Percentiles rank a stretch among this genome's conserved stretches.
Evolutionary conservation across 2,329 filamentous ascomycete species (phyloP).

Genomic region (Penicillium oxalicum): DNA sequence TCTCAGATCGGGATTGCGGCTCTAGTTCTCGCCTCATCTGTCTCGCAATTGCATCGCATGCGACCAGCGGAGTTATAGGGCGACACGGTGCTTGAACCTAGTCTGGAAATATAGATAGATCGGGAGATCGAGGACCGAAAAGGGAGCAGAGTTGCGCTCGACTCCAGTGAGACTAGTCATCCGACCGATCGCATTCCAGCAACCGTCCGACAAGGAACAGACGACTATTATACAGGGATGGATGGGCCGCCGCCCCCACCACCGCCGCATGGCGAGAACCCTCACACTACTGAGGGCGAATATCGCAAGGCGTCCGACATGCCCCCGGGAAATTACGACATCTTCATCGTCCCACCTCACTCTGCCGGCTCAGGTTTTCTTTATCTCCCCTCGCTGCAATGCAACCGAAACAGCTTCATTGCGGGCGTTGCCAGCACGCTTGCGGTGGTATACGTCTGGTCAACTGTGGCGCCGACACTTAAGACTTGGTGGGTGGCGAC

Average conservation of each 20-base stretch:
- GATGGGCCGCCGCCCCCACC: conserved; percentile 62
- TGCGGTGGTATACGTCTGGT: conserved; percentile 64
- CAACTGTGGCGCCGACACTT: conserved; percentile 66
- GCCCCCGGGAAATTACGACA: conserved; percentile 88
- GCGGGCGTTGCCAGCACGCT: conserved; percentile 77
- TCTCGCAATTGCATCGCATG: too few relatives aligned
- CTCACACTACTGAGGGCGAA: conserved; percentile 56
- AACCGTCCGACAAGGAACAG: background rate
- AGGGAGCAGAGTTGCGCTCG: background rate
- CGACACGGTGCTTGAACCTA: too few relatives aligned
- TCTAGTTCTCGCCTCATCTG: too few relatives aligned
- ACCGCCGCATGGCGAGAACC: conserved; percentile 76
- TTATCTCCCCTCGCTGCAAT: conserved; percentile 83
- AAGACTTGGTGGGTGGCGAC: conserved; percentile 67
- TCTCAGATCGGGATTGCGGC: background rate
- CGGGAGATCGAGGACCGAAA: background rate
- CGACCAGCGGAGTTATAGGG: too few relatives aligned
- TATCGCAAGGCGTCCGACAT: conserved; percentile 52
- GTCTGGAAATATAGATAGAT: background rate
- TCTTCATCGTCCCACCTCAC: conserved; percentile 92
- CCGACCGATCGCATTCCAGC: background rate
- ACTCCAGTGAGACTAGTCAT: background rate
- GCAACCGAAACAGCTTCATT: conserved; percentile 83
- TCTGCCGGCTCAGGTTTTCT: conserved; percentile 84
- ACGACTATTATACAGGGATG: conserved; percentile 20